These are phyloP conservation scores for Fennellomyces sp. DNA, from an alignment of 371 early-diverging fungal genomes.

Conservation along the genomic window DNA sequence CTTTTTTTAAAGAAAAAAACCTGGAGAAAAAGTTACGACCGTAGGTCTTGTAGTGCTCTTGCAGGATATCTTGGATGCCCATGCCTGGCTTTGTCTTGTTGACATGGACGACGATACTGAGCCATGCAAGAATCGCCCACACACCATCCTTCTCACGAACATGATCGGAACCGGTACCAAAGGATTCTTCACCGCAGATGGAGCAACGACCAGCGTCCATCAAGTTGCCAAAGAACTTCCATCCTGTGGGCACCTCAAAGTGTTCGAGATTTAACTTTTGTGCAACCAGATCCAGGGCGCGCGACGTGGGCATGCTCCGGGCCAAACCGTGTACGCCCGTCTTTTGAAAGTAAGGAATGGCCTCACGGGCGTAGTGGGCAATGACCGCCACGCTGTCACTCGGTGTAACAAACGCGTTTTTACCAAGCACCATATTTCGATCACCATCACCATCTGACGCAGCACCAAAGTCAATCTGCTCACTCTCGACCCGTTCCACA, in stretches of 20 bases:
- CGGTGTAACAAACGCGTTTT: slow-evolving; percentile 93
- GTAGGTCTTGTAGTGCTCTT: slow-evolving; percentile 79
- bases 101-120: slow-evolving; percentile 87
- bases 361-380: slow-evolving; percentile 82
- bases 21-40: slow-evolving; percentile 97
- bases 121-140: slow-evolving; percentile 97
- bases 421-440: slow-evolving; percentile 97
- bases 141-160: slow-evolving; percentile 98
- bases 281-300: slow-evolving; percentile 91
- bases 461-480: slow-evolving; percentile 87
- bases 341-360: slow-evolving; percentile 92
- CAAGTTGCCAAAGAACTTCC: slow-evolving; percentile 98
- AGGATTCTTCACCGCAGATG: slow-evolving; percentile 97
- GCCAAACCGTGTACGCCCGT: slow-evolving; percentile 91
- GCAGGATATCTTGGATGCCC: slow-evolving; percentile 78
- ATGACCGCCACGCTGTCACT: slow-evolving; percentile 97
- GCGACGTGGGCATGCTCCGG: slow-evolving; percentile 96
- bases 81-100: slow-evolving; percentile 58
- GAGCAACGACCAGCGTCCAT: slow-evolving; percentile 95
- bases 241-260: slow-evolving; percentile 93
- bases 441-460: slow-evolving; percentile 95
- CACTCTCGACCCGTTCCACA: slow-evolving; percentile 86
- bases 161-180: slow-evolving; percentile 97
- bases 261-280: slow-evolving; percentile 71
- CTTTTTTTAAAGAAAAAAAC: slow-evolving; percentile 13